phyloP scores from a whole-genome alignment of 176 grass and related monocot genomes.

The Neostapfia colusana region DNA sequence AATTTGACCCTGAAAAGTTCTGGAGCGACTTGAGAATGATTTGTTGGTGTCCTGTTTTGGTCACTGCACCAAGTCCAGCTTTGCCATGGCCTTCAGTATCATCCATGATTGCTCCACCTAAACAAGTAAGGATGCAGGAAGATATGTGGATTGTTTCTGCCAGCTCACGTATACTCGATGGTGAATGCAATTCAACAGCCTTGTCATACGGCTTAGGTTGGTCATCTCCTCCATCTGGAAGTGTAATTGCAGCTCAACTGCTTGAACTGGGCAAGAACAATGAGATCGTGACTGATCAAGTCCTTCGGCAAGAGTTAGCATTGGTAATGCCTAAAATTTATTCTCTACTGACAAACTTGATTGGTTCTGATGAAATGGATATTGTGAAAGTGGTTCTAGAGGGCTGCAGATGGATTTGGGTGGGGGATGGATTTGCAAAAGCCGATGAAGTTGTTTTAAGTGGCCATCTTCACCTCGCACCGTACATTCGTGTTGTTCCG shows the following conservation, averaged over 20 bases:
- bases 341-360: constrained; percentile 72
- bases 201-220: constrained; percentile 83
- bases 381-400: constrained; percentile 94
- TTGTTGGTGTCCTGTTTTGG: constrained; percentile 96
- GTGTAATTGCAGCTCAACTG: constrained; percentile 92
- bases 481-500: constrained; percentile 94
- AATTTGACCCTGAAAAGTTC: constrained; percentile 82
- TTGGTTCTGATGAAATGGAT: constrained; percentile 97
- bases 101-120: constrained; percentile 86
- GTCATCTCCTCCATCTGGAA: constrained; percentile 84
- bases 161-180: constrained; percentile 92
- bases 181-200: constrained; percentile 85
- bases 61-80: constrained; percentile 63
- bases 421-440: constrained; percentile 94
- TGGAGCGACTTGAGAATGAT: constrained; percentile 93
- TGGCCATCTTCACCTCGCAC: constrained; percentile 87
- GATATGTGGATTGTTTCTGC: constrained; percentile 98
- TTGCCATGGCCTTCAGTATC: constrained; percentile 90
- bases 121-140: constrained; percentile 81
- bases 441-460: constrained; percentile 88
- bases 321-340: constrained; percentile 94
- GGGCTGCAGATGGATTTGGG: constrained; percentile 97
- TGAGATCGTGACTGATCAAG: constrained; percentile 85
- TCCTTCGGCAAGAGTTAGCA: constrained; percentile 83
- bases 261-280: constrained; percentile 98